phyloP scores from a whole-genome alignment of 306 rosid species.

The Trifolium pratense region DNA sequence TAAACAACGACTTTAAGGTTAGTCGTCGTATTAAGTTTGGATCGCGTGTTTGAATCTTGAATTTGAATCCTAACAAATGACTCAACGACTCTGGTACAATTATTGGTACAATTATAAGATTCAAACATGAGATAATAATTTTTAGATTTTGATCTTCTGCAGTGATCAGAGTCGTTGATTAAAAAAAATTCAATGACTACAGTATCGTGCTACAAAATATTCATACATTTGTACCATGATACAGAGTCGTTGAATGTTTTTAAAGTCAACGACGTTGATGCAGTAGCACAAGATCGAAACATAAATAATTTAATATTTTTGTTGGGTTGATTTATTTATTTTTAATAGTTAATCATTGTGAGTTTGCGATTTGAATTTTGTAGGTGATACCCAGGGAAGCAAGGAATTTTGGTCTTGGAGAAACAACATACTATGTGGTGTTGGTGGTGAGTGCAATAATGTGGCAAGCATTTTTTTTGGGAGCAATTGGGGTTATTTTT shows the following conservation, averaged over 20 bases:
- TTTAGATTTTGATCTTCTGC: too few relatives aligned
- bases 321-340: not conserved
- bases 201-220: too few relatives aligned
- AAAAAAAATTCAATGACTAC: too few relatives aligned
- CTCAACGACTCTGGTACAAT: too few relatives aligned
- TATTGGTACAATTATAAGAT: too few relatives aligned
- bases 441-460: conserved; percentile 54
- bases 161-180: too few relatives aligned
- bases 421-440: conserved; percentile 55
- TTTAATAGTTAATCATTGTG: not conserved
- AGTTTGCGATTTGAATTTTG: not conserved
- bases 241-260: too few relatives aligned
- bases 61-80: too few relatives aligned
- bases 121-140: too few relatives aligned
- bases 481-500: conserved; percentile 73
- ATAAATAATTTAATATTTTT: not conserved
- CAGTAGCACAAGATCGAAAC: not conserved
- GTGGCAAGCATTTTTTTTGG: conserved; percentile 80
- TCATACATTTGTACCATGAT: too few relatives aligned
- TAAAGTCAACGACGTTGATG: too few relatives aligned
- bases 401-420: conserved; percentile 53
- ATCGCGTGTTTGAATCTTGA: not conserved
- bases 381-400: conserved; percentile 84
- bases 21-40: not conserved
- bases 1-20: conserved; percentile 78